A percentile compares a stretch with the other conserved stretches of the same genome.
Conservation (phyloP, 2,329 filamentous ascomycete genomes). For the Trichoderma polysporum region DNA sequence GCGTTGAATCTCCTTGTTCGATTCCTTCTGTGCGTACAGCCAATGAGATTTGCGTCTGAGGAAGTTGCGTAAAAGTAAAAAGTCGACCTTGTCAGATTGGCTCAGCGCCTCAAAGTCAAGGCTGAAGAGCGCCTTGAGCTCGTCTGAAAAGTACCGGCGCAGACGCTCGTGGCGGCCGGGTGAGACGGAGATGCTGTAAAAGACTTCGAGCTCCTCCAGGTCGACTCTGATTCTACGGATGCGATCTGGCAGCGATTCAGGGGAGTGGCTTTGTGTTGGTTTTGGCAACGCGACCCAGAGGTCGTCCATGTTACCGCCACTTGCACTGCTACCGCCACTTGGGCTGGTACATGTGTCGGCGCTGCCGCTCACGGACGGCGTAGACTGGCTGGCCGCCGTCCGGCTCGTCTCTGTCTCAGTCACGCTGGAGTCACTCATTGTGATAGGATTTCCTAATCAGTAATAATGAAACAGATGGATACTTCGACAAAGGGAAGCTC, state of each 20-base stretch:
- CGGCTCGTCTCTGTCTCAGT: not conserved
- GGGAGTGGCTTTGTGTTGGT: not conserved
- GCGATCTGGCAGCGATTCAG: constrained; percentile 41
- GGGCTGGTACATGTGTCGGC: not conserved
- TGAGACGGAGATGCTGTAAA: constrained; percentile 51
- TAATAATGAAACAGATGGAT: not conserved
- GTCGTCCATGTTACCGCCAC: constrained; percentile 22
- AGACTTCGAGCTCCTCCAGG: constrained; percentile 45
- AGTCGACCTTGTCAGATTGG: constrained; percentile 50
- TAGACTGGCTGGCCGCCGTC: not conserved
- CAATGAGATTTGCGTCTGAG: constrained; percentile 38
- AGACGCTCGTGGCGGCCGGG: constrained; percentile 40
- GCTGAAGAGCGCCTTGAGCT: constrained; percentile 36
- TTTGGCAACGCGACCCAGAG: constrained; percentile 25
- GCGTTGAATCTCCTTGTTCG: constrained; percentile 37
- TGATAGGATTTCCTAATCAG: not conserved
- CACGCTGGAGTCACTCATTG: not conserved
- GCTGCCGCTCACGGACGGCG: constrained; percentile 6
- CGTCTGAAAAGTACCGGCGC: constrained; percentile 40
- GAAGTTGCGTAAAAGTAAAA: constrained; percentile 49
- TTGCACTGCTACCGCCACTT: constrained; percentile 9
- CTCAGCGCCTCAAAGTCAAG: constrained; percentile 31
- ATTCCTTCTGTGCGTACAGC: constrained; percentile 40
- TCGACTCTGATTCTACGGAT: constrained; percentile 47
- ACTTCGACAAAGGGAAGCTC: not conserved